These are phyloP conservation scores for Penicillium cataractarum DNA, from an alignment of 495 filamentous ascomycete species.

Conservation along the genomic window DNA sequence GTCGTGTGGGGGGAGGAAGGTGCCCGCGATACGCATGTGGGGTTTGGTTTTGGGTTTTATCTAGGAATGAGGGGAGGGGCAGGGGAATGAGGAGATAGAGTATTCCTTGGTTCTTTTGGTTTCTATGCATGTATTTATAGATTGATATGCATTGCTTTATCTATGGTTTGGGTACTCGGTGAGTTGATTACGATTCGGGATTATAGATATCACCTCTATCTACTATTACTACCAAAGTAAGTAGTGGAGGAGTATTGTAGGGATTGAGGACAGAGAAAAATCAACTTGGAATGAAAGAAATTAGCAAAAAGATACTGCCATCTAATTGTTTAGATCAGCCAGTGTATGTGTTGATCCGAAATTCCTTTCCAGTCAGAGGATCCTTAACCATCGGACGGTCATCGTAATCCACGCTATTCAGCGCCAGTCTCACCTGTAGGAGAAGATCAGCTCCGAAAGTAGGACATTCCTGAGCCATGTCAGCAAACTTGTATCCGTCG, in stretches of 20 bases:
- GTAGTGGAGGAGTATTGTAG: no score
- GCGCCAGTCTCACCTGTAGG: neutral
- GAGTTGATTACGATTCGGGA: neutral
- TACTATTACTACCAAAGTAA: no score
- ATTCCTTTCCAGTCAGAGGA: neutral
- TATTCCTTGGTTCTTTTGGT: neutral
- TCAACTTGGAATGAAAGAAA: no score
- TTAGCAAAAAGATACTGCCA: no score
- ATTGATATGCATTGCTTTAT: slow-evolving; percentile 9
- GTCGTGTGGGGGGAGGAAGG: slow-evolving; percentile 3
- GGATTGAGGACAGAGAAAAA: no score
- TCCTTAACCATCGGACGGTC: neutral
- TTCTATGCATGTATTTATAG: slow-evolving; percentile 21
- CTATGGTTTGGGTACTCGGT: neutral
- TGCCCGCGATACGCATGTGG: neutral
- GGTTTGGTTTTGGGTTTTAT: no score
- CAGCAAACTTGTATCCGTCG: neutral
- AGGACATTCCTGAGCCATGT: neutral
- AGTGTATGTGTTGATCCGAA: neutral
- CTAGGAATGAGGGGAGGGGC: neutral
- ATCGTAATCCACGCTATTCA: neutral
- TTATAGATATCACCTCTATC: no score
- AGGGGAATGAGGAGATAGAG: slow-evolving; percentile 9
- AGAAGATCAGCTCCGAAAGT: neutral
- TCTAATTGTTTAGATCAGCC: no score